Evolutionary conservation across 1,139 yeast species (phyloP).

Genomic region (Geotrichum phurueaensis): DNA sequence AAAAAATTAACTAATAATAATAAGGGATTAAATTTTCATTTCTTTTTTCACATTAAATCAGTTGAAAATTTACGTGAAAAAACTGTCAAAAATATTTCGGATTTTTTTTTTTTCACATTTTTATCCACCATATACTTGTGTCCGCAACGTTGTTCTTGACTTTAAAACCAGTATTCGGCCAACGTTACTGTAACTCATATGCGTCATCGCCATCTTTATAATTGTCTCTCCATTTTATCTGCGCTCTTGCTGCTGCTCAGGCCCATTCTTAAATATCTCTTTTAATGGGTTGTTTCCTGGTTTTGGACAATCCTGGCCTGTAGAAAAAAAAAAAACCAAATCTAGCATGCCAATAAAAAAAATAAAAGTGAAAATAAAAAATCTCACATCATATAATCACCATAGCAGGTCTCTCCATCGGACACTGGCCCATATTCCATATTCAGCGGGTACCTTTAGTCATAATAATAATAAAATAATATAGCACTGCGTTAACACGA

Average conservation of each 20-base stretch:
- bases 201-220: background rate
- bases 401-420: background rate
- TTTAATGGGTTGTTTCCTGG: background rate
- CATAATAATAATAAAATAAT: background rate
- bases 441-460: background rate
- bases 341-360: background rate
- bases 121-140: background rate
- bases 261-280: background rate
- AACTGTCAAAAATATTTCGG: background rate
- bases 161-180: background rate
- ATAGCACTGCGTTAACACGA: background rate
- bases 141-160: background rate
- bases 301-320: background rate
- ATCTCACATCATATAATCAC: background rate
- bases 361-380: background rate
- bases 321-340: background rate
- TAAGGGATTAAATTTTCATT: background rate
- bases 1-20: too few relatives aligned
- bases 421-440: background rate
- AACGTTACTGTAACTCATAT: background rate
- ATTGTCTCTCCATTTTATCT: background rate
- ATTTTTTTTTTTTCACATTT: background rate
- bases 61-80: background rate
- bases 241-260: background rate
- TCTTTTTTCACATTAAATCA: background rate